Base-by-base conservation (phyloP, 2,329 filamentous ascomycete species). In the Xylariomycetidae sp. region DNA sequence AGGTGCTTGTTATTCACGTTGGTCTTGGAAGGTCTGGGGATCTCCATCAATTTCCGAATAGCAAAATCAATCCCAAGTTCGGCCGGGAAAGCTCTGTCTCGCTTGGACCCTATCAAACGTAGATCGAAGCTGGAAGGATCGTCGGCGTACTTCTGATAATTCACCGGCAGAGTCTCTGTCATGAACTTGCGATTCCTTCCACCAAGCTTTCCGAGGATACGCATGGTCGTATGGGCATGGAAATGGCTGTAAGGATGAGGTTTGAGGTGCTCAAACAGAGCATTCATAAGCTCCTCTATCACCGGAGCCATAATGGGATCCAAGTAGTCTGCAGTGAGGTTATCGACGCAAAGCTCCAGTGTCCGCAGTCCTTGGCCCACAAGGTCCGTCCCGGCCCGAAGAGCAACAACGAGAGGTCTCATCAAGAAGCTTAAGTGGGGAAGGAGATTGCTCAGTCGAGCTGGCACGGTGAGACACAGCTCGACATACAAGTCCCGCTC, bases 221-320 rank as follows among this genome's bases (percentile, higher is more conserved):
- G 74, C 81, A 98, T 94, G 0, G 92, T 96, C 0, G 92, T 96
- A 56, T 99, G 92, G 1, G 93, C 86, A 54, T 96, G 90, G 59
- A 95, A 95, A 58, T 98, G 93, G 50, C 85, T 95, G 59, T 98
- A 95, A 0, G 92, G 92, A 42, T 89, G 82, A 6, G 92, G 93
- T 49, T 84, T 85, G 25, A 99, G 72, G 57, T 98, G 93, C 43
- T 95, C 89, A 72, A 94, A 98, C 1, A 99, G 70, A 1, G 90
- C 90, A 29, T 88, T 92, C 92, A 98, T 98, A 27, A 99, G 70
- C 54, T 99, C 92, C 50, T 98, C 90, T 59, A 99, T 96, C 17
- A 96, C 93, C 0, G 92, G 93, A 2, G 90, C 87, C 90, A 98
- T 98, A 50, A 99, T 96, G 0, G 92, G 93, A 49, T 99, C 92